phyloP scores from a whole-genome alignment of 2,329 filamentous ascomycete species.

The Beauveria sp. region DNA sequence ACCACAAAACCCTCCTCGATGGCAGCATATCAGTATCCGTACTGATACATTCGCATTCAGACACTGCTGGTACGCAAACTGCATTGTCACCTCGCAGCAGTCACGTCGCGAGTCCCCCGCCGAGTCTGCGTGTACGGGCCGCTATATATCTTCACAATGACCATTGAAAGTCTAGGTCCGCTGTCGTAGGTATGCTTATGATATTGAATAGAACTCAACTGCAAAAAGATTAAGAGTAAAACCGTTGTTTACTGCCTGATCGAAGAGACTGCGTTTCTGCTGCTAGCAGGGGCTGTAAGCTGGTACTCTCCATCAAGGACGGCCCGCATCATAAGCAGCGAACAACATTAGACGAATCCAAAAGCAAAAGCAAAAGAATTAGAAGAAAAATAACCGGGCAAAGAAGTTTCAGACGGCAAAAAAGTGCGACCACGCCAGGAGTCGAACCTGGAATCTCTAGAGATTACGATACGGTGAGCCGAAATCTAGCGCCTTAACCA shows the following conservation, averaged over 20 bases:
- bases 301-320: too few relatives aligned
- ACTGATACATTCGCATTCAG: neutral
- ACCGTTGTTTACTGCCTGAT: too few relatives aligned
- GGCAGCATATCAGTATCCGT: neutral
- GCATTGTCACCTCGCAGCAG: neutral
- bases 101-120: neutral
- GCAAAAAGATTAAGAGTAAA: too few relatives aligned
- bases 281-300: too few relatives aligned
- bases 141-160: too few relatives aligned
- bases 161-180: too few relatives aligned
- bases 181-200: too few relatives aligned
- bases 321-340: too few relatives aligned
- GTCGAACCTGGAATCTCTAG: slow-evolving; percentile 38
- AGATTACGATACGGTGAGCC: slow-evolving; percentile 20
- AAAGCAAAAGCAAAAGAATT: neutral
- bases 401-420: neutral
- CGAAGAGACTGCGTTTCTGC: too few relatives aligned
- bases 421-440: slow-evolving; percentile 32
- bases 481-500: slow-evolving; percentile 38
- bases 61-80: too few relatives aligned
- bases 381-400: neutral
- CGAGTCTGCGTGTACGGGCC: too few relatives aligned
- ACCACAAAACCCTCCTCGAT: neutral
- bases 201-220: too few relatives aligned
- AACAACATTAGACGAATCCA: neutral